phyloP scores from a whole-genome alignment of 352 stramenopile genomes.

The Blastocystis sp. region DNA sequence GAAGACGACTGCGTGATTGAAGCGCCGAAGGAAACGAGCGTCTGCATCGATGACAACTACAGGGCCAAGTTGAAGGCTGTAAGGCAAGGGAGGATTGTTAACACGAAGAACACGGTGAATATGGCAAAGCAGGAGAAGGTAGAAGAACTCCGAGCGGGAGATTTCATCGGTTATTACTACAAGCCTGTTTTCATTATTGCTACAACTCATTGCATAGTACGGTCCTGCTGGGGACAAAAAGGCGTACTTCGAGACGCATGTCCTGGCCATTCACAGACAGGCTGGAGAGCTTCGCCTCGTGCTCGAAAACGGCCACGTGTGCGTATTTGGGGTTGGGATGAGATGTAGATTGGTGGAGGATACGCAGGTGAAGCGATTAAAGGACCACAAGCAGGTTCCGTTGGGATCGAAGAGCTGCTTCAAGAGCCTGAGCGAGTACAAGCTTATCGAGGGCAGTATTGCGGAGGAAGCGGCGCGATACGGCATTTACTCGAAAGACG shows the following conservation, averaged over 20 bases:
- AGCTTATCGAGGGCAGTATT: neutral
- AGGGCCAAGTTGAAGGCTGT: neutral
- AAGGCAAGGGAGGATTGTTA: neutral
- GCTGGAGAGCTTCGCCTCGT: neutral
- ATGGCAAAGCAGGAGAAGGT: neutral
- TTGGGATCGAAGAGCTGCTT: constrained; percentile 3
- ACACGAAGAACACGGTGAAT: constrained; percentile 35
- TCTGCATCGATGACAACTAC: neutral
- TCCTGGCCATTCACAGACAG: neutral
- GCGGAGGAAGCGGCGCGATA: neutral
- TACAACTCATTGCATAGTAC: constrained; percentile 18
- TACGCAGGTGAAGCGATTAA: constrained; percentile 48
- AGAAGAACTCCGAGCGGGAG: constrained; percentile 27
- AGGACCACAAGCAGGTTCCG: neutral
- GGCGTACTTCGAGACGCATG: constrained; percentile 21
- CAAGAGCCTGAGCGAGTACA: constrained; percentile 40
- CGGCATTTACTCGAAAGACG: neutral
- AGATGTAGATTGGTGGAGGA: constrained; percentile 25
- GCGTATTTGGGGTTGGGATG: neutral
- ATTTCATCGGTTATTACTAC: constrained; percentile 65
- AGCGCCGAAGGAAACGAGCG: neutral
- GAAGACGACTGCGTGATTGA: neutral
- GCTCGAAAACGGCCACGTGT: constrained; percentile 39
- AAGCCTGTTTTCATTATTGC: constrained; percentile 17
- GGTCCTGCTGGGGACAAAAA: constrained; percentile 15